Base-by-base conservation (phyloP, 2,329 filamentous ascomycete genomes). In the Arachnomyces sp. region DNA sequence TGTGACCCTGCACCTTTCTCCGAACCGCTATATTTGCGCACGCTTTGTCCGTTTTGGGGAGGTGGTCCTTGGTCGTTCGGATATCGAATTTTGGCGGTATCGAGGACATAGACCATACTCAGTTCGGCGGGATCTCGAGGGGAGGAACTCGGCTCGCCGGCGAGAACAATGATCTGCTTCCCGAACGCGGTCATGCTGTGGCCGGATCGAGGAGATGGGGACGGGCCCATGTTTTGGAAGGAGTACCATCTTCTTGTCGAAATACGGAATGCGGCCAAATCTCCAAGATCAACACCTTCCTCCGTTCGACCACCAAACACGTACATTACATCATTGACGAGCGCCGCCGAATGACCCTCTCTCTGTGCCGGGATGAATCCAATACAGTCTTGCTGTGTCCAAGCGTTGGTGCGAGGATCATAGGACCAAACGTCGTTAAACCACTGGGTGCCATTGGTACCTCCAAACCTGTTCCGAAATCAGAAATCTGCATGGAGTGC, bases 391-490 rank as follows among this genome's bases (percentile, higher is more conserved):
- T 95, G 74, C 59, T 93, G 84, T 7, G 79, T 69, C 92, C 92
- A 98, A 41, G 75, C 69, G 61, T 95, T 95, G 34, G 77, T 69
- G 40, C 80, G 74, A 6, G 89, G 85, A 54, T 95, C 90, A 60
- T 92, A 98, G 38, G 82, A 86, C 92, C 92, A 98, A 35, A 98
- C 92, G 59, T 98, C 92, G 61, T 96, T 98, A 69, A 96, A 98
- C 93, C 92, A 98, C 55, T 86, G 81, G 41, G 89, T 78, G 31
- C 92, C 92, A 59, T 98, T 95, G 2, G 92, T 98, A 47, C 92
- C 92, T 52, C 92, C 92, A 60, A 98, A 98, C n/a, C 85, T 92
- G 51, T 8, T 15, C 11, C n/a, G 12, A 18, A 39, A 35, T 42
- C 35, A 43, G 34, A 51, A 43, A 51, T 44, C 44, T 21, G 31